Base-by-base conservation (phyloP, 164 flowering plant species). In the Umbilicus rupestris region DNA sequence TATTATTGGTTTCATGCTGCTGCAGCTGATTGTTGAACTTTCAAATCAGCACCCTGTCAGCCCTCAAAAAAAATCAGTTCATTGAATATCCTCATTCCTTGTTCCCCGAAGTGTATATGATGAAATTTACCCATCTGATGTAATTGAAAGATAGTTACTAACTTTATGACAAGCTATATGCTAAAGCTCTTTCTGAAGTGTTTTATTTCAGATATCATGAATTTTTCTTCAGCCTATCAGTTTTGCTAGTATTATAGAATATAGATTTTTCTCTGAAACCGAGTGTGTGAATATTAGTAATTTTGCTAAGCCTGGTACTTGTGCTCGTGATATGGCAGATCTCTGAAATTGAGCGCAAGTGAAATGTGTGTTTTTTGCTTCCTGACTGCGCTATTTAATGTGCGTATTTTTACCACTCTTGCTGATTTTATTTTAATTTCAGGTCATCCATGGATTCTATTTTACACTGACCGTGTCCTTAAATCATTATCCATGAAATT, bases 381-480 rank as follows among this genome's bases (percentile, higher is more conserved):
- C 42, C 5, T 19, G 30, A 24, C 14, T 20, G 6, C 20, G 20
- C 42, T 12, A 37, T 8, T 63, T 30, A 46, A 41, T n/a, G 41
- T n/a, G 1, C 0, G 28, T 19, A 4, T 24, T 17, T 24, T 72
- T 33, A 12, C 24, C 7, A 28, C 24, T 7, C 16, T 60, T 64
- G 41, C 22, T 19, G 12, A 19, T 5, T 26, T 11, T 6, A 5
- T 0, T 63, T 24, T 70, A 44, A n/a, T 69, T 76, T 46, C 88
- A 93, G 98, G 85, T 19, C 96, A 93, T 73, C 97, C 98, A 29
- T 93, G 97, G 96, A 81, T 90, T 66, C 62, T 85, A 65, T 84
- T 90, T 73, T 79, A 87, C 81, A 93, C 98, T 0, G 96, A 85
- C 49, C 81, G 80, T 46, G 71, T 80, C 4, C 63, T 85, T 55